Evolutionary conservation across 2,329 filamentous ascomycete genomes (phyloP).

Genomic region (Mycosphaerella sp.): DNA sequence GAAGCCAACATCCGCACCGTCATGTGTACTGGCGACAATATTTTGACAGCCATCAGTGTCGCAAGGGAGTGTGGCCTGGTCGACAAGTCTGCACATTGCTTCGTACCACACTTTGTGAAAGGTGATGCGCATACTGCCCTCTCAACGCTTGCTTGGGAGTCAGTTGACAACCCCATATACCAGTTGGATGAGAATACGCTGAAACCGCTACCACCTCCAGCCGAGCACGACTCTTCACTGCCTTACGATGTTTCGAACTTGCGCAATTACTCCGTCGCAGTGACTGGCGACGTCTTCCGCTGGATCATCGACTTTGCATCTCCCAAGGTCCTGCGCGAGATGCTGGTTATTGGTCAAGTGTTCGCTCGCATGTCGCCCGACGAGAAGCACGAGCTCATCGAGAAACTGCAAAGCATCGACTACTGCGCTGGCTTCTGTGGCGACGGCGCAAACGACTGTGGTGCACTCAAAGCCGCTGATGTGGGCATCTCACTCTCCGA

Average conservation of each 20-base stretch:
- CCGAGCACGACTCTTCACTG: constrained; percentile 70
- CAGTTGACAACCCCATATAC: constrained; percentile 78
- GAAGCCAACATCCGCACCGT: constrained; percentile 79
- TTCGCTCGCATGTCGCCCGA: constrained; percentile 99
- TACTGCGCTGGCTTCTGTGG: constrained; percentile 96
- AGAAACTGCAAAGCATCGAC: constrained; percentile 92
- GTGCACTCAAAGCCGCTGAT: constrained; percentile 91
- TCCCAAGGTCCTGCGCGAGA: constrained; percentile 71
- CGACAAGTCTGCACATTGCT: constrained; percentile 76
- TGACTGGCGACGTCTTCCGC: constrained; percentile 89
- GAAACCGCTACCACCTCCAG: constrained; percentile 65
- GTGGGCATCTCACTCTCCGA: constrained; percentile 96
- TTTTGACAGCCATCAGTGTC: constrained; percentile 92
- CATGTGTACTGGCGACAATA: constrained; percentile 99
- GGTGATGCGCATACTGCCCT: constrained; percentile 69
- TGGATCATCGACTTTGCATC: constrained; percentile 92
- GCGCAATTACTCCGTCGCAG: constrained; percentile 78
- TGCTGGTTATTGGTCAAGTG: constrained; percentile 86
- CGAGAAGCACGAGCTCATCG: constrained; percentile 95
- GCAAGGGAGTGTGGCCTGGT: constrained; percentile 84
- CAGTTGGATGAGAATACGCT: constrained; percentile 74
- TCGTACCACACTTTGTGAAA: constrained; percentile 80
- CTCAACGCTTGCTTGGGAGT: constrained; percentile 79
- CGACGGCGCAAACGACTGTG: constrained; percentile 95
- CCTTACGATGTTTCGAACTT: constrained; percentile 79